Evolutionary conservation across 306 rosid species (phyloP), one percentile per base, ranked within the genome.

Genomic region (Cucurbita maxima): DNA sequence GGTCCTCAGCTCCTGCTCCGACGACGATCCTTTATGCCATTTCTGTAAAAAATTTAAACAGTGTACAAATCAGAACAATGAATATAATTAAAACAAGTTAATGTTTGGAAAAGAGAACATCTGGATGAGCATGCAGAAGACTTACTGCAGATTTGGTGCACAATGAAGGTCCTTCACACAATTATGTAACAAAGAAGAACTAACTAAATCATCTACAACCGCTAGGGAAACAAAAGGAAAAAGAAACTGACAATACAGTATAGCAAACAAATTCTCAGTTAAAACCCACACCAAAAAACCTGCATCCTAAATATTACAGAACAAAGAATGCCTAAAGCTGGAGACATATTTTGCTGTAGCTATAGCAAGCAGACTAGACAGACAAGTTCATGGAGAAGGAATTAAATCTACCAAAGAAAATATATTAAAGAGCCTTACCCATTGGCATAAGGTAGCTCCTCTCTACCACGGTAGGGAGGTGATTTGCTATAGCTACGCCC

Each of bases 401-500:
- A 22, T 4, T 48, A 12, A 50, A 69, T 69, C 8, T 50, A 69
- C 44, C 44, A 69, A 14, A 68, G 41, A 69, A 16, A 25, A 5
- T n/a, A 63, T n/a, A 12, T 5, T 6, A 12, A 77, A 70, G 75
- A 56, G 69, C 67, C 88, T 79, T 71, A 94, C 99, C 97, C 97
- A 62, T 91, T 94, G 54, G 97, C 86, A 86, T 86, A 94, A 6
- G 99, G 94, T 53, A 88, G 63, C 78, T 91, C 99, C 78, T 95
- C 97, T 12, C 92, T 86, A 4, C 85, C 96, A 52, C 97, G 97
- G 71, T 86, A 88, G 2, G 96, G 92, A 74, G 96, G 96, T 25
- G 99, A 95, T 87, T 86, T 86, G 87, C 99, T 95, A 64, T 79
- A 83, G 86, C 97, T 95, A 66, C 89, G 91, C 41, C 96, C 96